phyloP scores from a whole-genome alignment of 2,329 filamentous ascomycete genomes.

The Phoma sp. region DNA sequence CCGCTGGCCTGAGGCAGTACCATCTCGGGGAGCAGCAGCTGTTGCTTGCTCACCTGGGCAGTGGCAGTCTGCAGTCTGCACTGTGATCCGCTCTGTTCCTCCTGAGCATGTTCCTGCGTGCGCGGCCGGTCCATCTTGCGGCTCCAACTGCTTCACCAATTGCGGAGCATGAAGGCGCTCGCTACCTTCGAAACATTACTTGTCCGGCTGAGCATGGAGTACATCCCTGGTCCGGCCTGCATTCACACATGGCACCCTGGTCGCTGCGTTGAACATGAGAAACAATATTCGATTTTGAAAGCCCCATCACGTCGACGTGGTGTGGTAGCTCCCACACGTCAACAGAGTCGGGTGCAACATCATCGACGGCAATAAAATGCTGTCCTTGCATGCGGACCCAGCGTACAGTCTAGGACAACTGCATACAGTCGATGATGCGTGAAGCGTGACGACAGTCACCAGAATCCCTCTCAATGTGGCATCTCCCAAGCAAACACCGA shows the following conservation, averaged over 20 bases:
- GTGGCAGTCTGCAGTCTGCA: background rate
- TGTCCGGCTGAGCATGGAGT: constrained; percentile 20
- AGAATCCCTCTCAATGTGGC: constrained; percentile 6
- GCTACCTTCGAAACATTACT: constrained; percentile 18
- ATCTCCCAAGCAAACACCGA: constrained; percentile 9
- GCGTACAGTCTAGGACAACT: constrained; percentile 19
- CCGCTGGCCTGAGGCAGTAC: background rate
- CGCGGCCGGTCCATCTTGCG: constrained; percentile 19
- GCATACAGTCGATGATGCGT: constrained; percentile 17
- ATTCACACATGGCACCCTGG: constrained; percentile 48
- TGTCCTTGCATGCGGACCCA: constrained; percentile 34
- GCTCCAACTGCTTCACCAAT: constrained; percentile 13
- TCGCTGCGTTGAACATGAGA: constrained; percentile 21
- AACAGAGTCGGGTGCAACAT: constrained; percentile 38
- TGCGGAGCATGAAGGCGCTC: constrained; percentile 8
- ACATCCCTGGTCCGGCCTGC: constrained; percentile 26
- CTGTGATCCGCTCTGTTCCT: background rate
- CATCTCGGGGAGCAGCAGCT: constrained; percentile 1
- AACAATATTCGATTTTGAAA: constrained; percentile 15
- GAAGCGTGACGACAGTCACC: constrained; percentile 25
- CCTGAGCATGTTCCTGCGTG: constrained; percentile 8
- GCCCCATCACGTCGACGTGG: constrained; percentile 18
- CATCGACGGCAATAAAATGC: constrained; percentile 26
- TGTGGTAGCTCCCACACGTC: constrained; percentile 25
- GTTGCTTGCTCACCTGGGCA: background rate